phyloP scores from a whole-genome alignment of 2,329 filamentous ascomycete species.

The Clarireedia homoeocarpa region DNA sequence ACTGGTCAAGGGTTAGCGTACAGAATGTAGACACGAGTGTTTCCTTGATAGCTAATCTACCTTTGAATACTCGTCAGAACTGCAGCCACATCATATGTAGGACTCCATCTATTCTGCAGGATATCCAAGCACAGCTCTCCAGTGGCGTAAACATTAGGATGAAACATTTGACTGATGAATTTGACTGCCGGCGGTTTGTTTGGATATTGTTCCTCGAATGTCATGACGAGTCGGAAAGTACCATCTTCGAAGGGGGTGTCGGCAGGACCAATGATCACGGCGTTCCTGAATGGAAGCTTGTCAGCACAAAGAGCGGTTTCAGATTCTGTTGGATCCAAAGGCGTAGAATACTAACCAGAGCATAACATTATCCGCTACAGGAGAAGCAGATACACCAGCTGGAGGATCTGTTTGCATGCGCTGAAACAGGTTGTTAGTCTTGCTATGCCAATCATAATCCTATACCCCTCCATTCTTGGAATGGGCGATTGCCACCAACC shows the following conservation, averaged over 20 bases:
- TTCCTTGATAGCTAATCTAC: constrained; percentile 37
- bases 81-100: constrained; percentile 95
- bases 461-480: constrained; percentile 1
- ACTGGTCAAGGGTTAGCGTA: constrained; percentile 43
- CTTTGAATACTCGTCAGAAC: constrained; percentile 97
- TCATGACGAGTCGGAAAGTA: constrained; percentile 96
- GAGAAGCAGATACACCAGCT: constrained; percentile 91
- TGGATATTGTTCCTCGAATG: constrained; percentile 97
- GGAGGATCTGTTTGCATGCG: constrained; percentile 99
- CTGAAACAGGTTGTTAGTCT: constrained; percentile 38
- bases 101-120: constrained; percentile 95
- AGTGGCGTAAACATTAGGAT: constrained; percentile 96
- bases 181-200: constrained; percentile 98
- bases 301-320: constrained; percentile 1
- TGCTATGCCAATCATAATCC: neutral
- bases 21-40: neutral
- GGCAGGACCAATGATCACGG: constrained; percentile 92
- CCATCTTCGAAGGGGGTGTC: constrained; percentile 98
- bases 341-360: constrained; percentile 57
- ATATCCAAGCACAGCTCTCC: constrained; percentile 96
- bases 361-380: constrained; percentile 95
- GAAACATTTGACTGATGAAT: constrained; percentile 99
- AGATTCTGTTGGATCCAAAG: neutral
- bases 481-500: constrained; percentile 45
- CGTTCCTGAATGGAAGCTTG: constrained; percentile 61